phyloP scores from a whole-genome alignment of 306 rosid genomes.

The Citrullus amarus region DNA sequence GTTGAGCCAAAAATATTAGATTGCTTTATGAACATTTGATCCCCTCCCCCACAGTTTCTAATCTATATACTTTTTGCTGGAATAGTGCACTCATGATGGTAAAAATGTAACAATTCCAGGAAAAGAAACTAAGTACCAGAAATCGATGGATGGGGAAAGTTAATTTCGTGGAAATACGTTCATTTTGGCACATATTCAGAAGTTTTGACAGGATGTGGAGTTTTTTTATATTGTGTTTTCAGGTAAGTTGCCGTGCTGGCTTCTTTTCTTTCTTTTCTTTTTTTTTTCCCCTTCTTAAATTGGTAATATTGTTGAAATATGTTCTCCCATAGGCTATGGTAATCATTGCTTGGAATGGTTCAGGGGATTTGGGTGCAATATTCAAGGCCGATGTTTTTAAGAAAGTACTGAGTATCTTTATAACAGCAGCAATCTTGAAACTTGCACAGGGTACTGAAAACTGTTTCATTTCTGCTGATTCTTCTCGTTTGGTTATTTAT shows the following conservation, averaged over 20 bases:
- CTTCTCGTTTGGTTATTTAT: neutral
- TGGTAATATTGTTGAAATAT: slow-evolving; percentile 12
- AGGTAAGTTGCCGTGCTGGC: slow-evolving; percentile 35
- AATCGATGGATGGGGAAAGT: slow-evolving; percentile 67
- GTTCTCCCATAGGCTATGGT: slow-evolving; percentile 66
- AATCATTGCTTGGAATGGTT: slow-evolving; percentile 79
- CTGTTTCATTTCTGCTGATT: slow-evolving; percentile 6
- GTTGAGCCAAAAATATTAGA: neutral
- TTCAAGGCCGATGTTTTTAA: slow-evolving; percentile 68
- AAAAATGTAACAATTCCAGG: slow-evolving; percentile 30
- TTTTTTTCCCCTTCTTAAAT: slow-evolving; percentile 3
- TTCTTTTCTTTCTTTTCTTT: neutral
- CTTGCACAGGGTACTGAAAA: slow-evolving; percentile 75
- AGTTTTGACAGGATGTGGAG: slow-evolving; percentile 98
- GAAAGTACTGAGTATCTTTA: slow-evolving; percentile 83
- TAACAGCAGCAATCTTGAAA: slow-evolving; percentile 91
- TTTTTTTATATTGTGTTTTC: slow-evolving; percentile 75
- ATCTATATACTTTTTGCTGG: neutral
- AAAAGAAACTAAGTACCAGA: slow-evolving; percentile 14
- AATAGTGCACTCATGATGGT: neutral
- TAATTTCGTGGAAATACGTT: slow-evolving; percentile 86
- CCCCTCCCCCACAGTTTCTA: neutral
- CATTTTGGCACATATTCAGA: slow-evolving; percentile 88
- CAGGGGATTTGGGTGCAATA: slow-evolving; percentile 50
- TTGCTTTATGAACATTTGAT: neutral